Percentiles rank a stretch among this genome's conserved stretches.
These are phyloP conservation scores for Xylaria sp. DNA, from an alignment of 2,329 filamentous ascomycete genomes.

Conservation along the genomic window DNA sequence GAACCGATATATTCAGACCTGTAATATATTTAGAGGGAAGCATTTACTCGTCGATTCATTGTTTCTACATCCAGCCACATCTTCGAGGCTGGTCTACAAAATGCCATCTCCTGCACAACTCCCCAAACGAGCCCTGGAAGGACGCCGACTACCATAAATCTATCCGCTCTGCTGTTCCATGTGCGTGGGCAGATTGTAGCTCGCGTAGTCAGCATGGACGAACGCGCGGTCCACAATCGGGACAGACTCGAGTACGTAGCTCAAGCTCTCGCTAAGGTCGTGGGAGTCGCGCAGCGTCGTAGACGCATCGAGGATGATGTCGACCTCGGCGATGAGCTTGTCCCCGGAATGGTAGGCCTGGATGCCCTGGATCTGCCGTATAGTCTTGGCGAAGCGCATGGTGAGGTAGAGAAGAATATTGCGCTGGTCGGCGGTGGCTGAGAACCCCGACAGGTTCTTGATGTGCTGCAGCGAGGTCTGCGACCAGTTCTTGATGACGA, in stretches of 20 bases:
- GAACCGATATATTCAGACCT: not conserved
- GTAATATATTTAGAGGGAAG: not conserved
- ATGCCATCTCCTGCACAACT: not conserved
- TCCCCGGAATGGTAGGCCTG: conserved; percentile 88
- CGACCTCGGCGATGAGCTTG: conserved; percentile 84
- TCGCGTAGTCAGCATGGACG: conserved; percentile 74
- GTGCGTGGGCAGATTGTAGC: conserved; percentile 70
- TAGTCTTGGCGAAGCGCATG: conserved; percentile 91
- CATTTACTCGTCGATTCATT: not conserved
- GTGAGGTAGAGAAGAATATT: conserved; percentile 90
- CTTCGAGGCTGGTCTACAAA: not conserved
- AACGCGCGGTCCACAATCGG: conserved; percentile 80
- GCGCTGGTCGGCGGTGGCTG: conserved; percentile 81
- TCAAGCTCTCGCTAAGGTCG: conserved; percentile 73
- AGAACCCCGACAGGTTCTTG: conserved; percentile 81
- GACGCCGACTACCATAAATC: not conserved
- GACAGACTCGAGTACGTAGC: conserved; percentile 86
- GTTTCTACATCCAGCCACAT: not conserved
- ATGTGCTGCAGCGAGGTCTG: conserved; percentile 80
- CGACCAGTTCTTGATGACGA: conserved; percentile 85
- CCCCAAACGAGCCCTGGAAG: not conserved
- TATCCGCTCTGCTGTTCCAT: conserved; percentile 57
- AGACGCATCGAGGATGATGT: conserved; percentile 82
- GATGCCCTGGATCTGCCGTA: conserved; percentile 85
- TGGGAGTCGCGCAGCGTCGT: conserved; percentile 83